Evolutionary conservation across 1,284 basidiomycete genomes (phyloP).

Genomic region (Puccinia triticina): DNA sequence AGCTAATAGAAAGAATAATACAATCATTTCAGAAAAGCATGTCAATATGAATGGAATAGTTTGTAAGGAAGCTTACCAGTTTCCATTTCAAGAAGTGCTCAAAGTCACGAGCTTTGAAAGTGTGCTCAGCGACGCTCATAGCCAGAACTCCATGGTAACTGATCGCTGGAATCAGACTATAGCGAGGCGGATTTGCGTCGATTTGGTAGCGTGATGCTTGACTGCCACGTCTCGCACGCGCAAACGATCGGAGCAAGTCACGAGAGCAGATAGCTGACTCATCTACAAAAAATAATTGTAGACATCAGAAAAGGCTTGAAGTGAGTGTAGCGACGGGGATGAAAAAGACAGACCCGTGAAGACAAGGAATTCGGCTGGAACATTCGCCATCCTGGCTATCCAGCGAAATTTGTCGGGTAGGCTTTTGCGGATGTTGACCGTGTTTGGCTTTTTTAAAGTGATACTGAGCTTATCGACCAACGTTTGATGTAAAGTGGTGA

Average conservation of each 20-base stretch:
- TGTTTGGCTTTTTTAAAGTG: conserved; percentile 18
- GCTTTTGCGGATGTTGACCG: background rate
- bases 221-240: background rate
- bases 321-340: no score
- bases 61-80: conserved; percentile 1
- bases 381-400: background rate
- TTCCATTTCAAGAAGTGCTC: conserved; percentile 13
- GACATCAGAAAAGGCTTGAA: no score
- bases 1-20: conserved; percentile 7
- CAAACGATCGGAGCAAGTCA: background rate
- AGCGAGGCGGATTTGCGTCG: background rate
- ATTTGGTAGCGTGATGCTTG: background rate
- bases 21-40: background rate
- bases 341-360: no score
- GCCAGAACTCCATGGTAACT: background rate
- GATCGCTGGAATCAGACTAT: background rate
- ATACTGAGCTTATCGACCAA: background rate
- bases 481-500: background rate
- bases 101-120: background rate
- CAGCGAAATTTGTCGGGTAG: background rate
- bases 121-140: background rate
- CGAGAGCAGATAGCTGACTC: background rate
- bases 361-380: background rate
- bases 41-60: background rate
- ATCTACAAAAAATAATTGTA: background rate